phyloP scores from a whole-genome alignment of 2,329 filamentous ascomycete species.

The Ceratocystis colombiana region DNA sequence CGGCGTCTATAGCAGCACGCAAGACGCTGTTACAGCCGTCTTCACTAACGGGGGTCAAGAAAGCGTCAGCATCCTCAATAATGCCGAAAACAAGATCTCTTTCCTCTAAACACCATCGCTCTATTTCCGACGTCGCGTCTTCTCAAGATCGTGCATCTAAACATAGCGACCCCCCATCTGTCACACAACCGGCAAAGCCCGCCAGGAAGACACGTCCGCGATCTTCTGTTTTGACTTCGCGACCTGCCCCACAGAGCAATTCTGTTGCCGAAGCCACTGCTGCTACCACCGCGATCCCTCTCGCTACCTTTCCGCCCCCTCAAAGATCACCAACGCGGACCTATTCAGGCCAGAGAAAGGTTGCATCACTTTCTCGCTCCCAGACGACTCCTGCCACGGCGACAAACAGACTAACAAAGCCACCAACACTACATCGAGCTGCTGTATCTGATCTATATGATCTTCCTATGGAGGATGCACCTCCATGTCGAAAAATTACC shows the following conservation, averaged over 20 bases:
- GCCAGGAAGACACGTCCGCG: slow-evolving; percentile 21
- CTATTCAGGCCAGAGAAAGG: slow-evolving; percentile 2
- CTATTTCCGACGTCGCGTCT: not conserved
- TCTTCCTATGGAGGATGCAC: slow-evolving; percentile 25
- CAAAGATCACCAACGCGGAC: not conserved
- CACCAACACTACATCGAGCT: slow-evolving; percentile 17
- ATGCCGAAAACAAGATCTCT: not conserved
- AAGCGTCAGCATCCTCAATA: slow-evolving; percentile 15
- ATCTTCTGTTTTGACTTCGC: slow-evolving; percentile 14
- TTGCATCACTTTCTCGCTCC: slow-evolving; percentile 18
- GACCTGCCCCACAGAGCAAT: not conserved
- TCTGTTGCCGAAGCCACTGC: not conserved
- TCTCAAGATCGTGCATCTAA: slow-evolving; percentile 19
- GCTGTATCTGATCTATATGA: slow-evolving; percentile 22
- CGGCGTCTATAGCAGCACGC: slow-evolving; percentile 10
- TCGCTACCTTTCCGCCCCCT: not conserved
- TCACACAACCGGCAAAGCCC: slow-evolving; percentile 24
- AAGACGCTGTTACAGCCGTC: slow-evolving; percentile 16
- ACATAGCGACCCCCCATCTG: slow-evolving; percentile 27
- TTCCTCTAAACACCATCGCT: slow-evolving; percentile 12
- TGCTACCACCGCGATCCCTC: not conserved
- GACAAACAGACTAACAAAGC: not conserved
- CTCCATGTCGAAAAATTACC: slow-evolving; percentile 10
- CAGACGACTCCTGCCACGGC: slow-evolving; percentile 1
- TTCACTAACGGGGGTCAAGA: slow-evolving; percentile 16